Evolutionary conservation across 2,329 filamentous ascomycete species (phyloP).

Genomic region (Leptographium wingfieldii): DNA sequence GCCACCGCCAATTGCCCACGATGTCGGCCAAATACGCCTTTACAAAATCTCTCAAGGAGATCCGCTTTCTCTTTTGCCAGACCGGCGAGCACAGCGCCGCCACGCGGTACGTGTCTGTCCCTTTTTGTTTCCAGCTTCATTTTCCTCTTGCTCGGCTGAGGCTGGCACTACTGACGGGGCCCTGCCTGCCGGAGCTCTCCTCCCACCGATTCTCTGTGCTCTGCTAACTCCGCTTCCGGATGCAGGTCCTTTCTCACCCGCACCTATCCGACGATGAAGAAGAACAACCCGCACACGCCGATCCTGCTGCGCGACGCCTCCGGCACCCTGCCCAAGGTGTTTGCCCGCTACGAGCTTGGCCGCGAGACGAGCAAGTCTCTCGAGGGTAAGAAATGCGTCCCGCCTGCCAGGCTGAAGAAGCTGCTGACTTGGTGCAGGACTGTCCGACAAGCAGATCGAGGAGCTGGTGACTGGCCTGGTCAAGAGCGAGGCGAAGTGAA

Average conservation of each 20-base stretch:
- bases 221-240: neutral
- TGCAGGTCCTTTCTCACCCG: constrained; percentile 75
- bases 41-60: constrained; percentile 76
- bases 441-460: constrained; percentile 50
- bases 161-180: too few relatives aligned
- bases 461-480: constrained; percentile 43
- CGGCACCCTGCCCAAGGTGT: constrained; percentile 74
- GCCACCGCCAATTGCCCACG: constrained; percentile 15
- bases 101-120: constrained; percentile 47
- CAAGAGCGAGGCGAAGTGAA: constrained; percentile 22
- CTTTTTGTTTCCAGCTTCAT: neutral
- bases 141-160: neutral
- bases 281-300: constrained; percentile 87
- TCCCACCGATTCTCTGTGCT: neutral
- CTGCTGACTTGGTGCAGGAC: constrained; percentile 19
- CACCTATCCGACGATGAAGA: constrained; percentile 98
- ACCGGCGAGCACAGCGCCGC: constrained; percentile 81
- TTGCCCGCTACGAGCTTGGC: constrained; percentile 70
- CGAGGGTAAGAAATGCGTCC: constrained; percentile 25
- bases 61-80: constrained; percentile 96
- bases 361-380: constrained; percentile 44
- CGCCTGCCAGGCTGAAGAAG: neutral
- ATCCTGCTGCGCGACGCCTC: constrained; percentile 90
- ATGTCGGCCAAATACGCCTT: constrained; percentile 96
- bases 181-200: neutral